A percentile compares a stretch with the other conserved stretches of the same genome.
These are phyloP conservation scores for Aspergillus pseudotamarii DNA, from an alignment of 2,329 filamentous ascomycete genomes.

Conservation along the genomic window DNA sequence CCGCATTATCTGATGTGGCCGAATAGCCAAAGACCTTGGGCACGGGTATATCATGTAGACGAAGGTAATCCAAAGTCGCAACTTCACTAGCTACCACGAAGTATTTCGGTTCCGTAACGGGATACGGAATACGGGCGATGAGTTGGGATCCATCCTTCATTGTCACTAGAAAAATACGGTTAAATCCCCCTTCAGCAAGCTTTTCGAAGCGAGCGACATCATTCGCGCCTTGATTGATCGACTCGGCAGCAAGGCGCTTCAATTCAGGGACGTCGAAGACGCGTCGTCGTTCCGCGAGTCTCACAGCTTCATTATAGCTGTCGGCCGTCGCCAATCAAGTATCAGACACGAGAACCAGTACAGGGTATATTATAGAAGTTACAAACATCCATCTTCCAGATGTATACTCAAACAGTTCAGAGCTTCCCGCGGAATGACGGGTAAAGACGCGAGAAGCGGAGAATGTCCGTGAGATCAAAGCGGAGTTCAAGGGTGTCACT, in stretches of 20 bases:
- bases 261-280: background rate
- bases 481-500: background rate
- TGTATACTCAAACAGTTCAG: conserved; percentile 1
- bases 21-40: conserved; percentile 40
- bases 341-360: background rate
- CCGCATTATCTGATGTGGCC: conserved; percentile 35
- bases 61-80: conserved; percentile 41
- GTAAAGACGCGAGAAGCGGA: background rate
- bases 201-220: conserved; percentile 27
- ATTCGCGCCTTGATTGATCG: background rate
- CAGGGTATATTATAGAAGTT: background rate
- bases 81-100: conserved; percentile 41
- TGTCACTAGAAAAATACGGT: conserved; percentile 28
- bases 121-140: conserved; percentile 29
- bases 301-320: background rate
- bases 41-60: conserved; percentile 34
- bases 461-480: background rate
- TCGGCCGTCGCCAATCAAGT: background rate
- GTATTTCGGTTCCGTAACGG: conserved; percentile 28
- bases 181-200: conserved; percentile 33
- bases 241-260: background rate
- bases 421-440: background rate
- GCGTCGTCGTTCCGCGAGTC: background rate
- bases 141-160: conserved; percentile 25
- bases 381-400: conserved; percentile 4